Percentiles rank a stretch among this genome's conserved stretches.
Evolutionary conservation across 768 basidiomycete genomes (phyloP).

Genomic region (Goffeauzyma gilvescens): DNA sequence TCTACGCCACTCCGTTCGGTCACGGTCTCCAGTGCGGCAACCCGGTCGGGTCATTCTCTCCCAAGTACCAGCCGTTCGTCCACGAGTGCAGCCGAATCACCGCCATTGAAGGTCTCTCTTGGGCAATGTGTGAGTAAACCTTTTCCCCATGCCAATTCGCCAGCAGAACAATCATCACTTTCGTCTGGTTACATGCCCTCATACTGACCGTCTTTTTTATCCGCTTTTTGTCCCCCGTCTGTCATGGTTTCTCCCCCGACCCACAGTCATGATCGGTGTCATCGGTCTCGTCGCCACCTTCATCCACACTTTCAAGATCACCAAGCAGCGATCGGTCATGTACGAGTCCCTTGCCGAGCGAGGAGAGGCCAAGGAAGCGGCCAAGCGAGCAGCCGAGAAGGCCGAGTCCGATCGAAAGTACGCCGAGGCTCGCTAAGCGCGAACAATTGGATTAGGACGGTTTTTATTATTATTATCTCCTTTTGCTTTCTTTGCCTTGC

Average conservation of each 20-base stretch:
- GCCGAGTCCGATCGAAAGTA: too few species aligned
- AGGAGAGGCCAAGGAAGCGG: neutral
- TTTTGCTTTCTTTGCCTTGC: too few species aligned
- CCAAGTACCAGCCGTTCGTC: constrained; percentile 10
- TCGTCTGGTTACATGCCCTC: neutral
- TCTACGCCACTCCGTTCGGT: constrained; percentile 18
- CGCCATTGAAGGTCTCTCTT: constrained; percentile 20
- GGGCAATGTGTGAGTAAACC: constrained; percentile 25
- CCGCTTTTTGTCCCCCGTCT: too few species aligned
- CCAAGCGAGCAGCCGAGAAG: too few species aligned
- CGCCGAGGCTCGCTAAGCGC: too few species aligned
- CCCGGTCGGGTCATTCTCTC: constrained; percentile 13
- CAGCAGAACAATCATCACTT: neutral
- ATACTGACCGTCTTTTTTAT: too few species aligned
- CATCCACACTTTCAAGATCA: neutral
- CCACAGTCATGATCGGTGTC: neutral
- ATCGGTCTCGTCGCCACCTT: neutral
- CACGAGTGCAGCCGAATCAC: constrained; percentile 13
- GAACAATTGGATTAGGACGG: too few species aligned
- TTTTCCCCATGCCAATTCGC: too few species aligned
- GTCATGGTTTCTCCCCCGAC: neutral
- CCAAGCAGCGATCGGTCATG: constrained; percentile 7
- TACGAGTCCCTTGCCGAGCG: constrained; percentile 11
- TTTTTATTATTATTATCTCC: too few species aligned
- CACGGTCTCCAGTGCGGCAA: constrained; percentile 19